phyloP scores from a whole-genome alignment of 2,329 filamentous ascomycete species.

The Fusarium pseudonygamai region DNA sequence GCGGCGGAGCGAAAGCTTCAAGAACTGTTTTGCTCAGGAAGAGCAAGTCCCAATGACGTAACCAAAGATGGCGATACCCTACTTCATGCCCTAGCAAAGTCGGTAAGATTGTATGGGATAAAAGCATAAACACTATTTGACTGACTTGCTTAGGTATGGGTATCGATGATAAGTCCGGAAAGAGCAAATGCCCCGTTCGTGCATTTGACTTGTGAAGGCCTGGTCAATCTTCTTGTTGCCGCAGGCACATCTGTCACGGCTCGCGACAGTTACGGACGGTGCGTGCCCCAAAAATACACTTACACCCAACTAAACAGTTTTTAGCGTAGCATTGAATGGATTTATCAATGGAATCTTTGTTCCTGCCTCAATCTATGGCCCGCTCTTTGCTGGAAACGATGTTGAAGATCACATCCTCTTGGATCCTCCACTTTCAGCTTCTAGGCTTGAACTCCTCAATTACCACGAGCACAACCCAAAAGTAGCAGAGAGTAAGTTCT shows the following conservation, averaged over 20 bases:
- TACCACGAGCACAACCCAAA: accelerated
- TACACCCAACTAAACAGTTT: not conserved
- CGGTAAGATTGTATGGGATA: accelerated
- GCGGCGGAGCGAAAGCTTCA: accelerated
- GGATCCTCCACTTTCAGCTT: no score
- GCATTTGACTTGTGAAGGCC: accelerated
- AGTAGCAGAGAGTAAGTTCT: not conserved
- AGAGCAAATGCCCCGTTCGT: accelerated
- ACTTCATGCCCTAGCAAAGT: accelerated
- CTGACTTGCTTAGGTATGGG: accelerated
- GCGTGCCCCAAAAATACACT: accelerated
- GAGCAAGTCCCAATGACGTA: not conserved
- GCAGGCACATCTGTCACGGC: not conserved
- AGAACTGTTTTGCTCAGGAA: not conserved
- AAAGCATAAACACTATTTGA: accelerated
- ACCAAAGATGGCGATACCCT: accelerated
- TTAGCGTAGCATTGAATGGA: not conserved
- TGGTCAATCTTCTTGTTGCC: not conserved
- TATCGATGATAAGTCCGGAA: accelerated
- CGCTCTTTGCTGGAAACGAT: accelerated
- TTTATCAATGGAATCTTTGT: not conserved
- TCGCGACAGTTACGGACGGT: accelerated
- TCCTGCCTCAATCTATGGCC: not conserved
- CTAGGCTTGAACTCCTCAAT: not conserved
- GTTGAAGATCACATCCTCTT: not conserved